A percentile compares a stretch with the other conserved stretches of the same genome.
phyloP scores from a whole-genome alignment of 805 yeast species.

The Wickerhamomyces mucosus region DNA sequence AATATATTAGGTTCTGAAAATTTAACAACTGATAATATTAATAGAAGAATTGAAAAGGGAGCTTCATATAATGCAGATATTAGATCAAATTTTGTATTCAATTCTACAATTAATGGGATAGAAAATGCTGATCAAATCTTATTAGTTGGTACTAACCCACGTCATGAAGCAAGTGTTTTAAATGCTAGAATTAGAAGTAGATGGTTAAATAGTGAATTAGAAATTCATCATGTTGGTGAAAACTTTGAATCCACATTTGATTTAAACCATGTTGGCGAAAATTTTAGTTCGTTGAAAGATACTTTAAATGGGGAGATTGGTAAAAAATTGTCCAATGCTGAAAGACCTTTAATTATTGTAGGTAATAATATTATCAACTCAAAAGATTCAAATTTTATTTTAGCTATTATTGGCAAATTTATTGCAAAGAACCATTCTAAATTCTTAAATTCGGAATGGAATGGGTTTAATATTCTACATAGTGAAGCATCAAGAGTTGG shows the following conservation, averaged over 20 bases:
- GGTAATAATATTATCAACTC: slow-evolving; percentile 75
- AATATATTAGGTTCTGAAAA: slow-evolving; percentile 77
- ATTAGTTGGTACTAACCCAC: slow-evolving; percentile 78
- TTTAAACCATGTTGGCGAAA: slow-evolving; percentile 51
- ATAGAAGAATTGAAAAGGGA: slow-evolving; percentile 30
- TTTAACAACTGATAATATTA: slow-evolving; percentile 57
- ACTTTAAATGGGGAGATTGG: slow-evolving; percentile 68
- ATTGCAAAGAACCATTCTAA: slow-evolving; percentile 38
- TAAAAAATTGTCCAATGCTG: slow-evolving; percentile 52
- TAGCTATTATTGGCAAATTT: slow-evolving; percentile 50
- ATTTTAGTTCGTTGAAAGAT: slow-evolving; percentile 41
- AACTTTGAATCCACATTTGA: slow-evolving; percentile 70
- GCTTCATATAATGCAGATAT: slow-evolving; percentile 61
- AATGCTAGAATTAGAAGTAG: slow-evolving; percentile 76
- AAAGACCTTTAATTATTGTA: slow-evolving; percentile 67
- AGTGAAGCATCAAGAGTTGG: slow-evolving; percentile 86
- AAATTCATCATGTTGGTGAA: slow-evolving; percentile 68
- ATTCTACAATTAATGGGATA: slow-evolving; percentile 68
- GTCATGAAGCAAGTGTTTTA: slow-evolving; percentile 84
- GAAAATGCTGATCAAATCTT: slow-evolving; percentile 78
- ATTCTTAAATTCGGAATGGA: slow-evolving; percentile 68
- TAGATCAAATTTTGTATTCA: slow-evolving; percentile 73
- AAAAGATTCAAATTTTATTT: slow-evolving; percentile 52
- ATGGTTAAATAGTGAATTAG: slow-evolving; percentile 63
- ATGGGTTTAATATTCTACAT: slow-evolving; percentile 70